Evolutionary conservation across 257 asterid genomes (phyloP).

Genomic region (Nicotiana attenuata): DNA sequence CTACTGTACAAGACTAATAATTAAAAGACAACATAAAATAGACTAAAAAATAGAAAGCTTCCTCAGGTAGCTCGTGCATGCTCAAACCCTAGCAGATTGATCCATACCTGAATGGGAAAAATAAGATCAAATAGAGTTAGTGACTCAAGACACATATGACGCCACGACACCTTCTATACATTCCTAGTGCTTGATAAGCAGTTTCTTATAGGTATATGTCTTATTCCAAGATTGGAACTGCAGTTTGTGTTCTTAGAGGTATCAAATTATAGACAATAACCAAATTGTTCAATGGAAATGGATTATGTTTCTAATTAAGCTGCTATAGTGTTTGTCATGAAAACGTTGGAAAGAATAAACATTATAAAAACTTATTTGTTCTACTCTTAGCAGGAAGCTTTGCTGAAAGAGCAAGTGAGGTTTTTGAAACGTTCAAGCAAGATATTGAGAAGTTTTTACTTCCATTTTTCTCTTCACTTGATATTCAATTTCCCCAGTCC

Average conservation of each 20-base stretch:
- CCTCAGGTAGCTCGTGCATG: no score
- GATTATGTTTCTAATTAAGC: neutral
- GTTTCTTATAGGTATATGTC: neutral
- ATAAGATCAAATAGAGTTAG: no score
- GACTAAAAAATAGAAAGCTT: no score
- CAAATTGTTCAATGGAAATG: neutral
- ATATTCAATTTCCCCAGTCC: neutral
- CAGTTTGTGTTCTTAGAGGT: neutral
- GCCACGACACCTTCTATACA: no score
- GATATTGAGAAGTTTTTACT: conserved; percentile 83
- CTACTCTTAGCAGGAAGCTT: conserved; percentile 69
- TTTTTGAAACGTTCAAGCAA: conserved; percentile 90
- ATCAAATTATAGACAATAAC: neutral
- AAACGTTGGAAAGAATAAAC: neutral
- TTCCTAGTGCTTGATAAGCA: neutral
- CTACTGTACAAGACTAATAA: no score
- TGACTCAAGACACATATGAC: no score
- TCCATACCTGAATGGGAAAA: no score
- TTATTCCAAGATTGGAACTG: neutral
- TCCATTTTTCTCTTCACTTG: conserved; percentile 8
- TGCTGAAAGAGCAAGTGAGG: conserved; percentile 93
- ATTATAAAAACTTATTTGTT: neutral
- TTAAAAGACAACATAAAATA: no score
- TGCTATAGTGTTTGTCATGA: neutral
- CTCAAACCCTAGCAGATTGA: no score